Evolutionary conservation across 345 rosid species (phyloP), one percentile per base, ranked within the genome.

Genomic region (Durio zibethinus): DNA sequence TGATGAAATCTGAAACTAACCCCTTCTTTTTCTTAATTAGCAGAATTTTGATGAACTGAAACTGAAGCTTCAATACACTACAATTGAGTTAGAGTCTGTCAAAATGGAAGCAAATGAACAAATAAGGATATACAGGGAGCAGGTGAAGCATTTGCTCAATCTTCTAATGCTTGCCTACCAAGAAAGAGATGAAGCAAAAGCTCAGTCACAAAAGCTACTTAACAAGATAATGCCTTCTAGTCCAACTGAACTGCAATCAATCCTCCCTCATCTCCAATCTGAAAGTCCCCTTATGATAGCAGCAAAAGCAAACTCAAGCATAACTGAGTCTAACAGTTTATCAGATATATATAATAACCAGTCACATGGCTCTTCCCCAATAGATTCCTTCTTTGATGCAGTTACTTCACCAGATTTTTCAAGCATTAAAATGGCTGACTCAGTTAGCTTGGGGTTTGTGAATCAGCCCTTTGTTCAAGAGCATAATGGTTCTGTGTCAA

Each of bases 131-230:
- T 83, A 87, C 77, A 83, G 77, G 76, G 92, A 91, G 40, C 83
- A 89, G 65, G 64, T 83, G 1, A 87, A 81, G 75, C 82, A 84
- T 20, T 77, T 94, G 60, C 68, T 87, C 50, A 79, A 79, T 76
- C 93, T 88, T 61, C 87, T 94, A 6, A 86, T 89, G 76, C 35
- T 83, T 53, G 93, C 97, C 52, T 81, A 78, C 82, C 89, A 87
- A 79, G 95, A 96, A 82, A 91, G 99, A 82, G 97, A 97, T 69
- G 98, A 89, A 52, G 97, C 97, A 27, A 88, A 85, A 76, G 84
- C 82, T 16, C 92, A 90, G 47, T 80, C 90, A 74, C 94, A 90
- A n/a, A 89, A 80, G 59, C 70, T 92, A 10, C 79, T 88, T 16
- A 78, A 81, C 82, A 88, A 88, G 79, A 43, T 84, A 29, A 50